phyloP scores from a whole-genome alignment of 225 moss, liverwort and hornwort species.

The Sphagnum contortum region DNA sequence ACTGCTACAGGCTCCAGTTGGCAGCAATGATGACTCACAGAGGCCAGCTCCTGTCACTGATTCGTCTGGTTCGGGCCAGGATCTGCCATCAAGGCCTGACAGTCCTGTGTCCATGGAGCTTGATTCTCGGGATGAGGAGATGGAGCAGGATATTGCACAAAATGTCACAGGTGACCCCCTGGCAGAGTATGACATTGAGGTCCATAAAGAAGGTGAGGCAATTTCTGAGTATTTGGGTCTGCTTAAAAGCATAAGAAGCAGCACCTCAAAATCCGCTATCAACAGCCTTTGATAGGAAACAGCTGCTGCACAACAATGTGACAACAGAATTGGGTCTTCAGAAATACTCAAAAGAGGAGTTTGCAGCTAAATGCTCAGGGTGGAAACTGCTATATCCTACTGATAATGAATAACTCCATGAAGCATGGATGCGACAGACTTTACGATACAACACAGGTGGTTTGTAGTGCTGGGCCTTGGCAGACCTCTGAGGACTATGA shows the following conservation, averaged over 20 bases:
- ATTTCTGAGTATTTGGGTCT: conserved; percentile 66
- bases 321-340: too few species aligned
- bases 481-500: too few species aligned
- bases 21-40: conserved; percentile 13
- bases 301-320: too few species aligned
- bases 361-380: too few species aligned
- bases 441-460: too few species aligned
- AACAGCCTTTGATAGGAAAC: too few species aligned
- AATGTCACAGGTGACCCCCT: conserved; percentile 71
- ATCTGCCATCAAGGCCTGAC: conserved; percentile 10
- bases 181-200: conserved; percentile 88
- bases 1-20: conserved; percentile 32
- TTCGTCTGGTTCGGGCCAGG: conserved; percentile 10
- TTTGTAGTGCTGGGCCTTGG: too few species aligned
- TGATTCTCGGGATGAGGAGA: conserved; percentile 65
- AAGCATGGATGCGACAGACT: too few species aligned
- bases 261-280: conserved; percentile 6
- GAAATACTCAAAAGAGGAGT: too few species aligned
- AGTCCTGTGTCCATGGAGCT: conserved; percentile 32
- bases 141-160: conserved; percentile 83
- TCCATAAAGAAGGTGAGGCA: conserved; percentile 78
- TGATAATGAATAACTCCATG: too few species aligned
- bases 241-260: conserved; percentile 28
- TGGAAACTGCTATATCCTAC: too few species aligned
- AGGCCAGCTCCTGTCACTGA: conserved; percentile 3